Conservation (phyloP, 371 early-diverging fungal genomes). For the Mucor plumbeus region DNA sequence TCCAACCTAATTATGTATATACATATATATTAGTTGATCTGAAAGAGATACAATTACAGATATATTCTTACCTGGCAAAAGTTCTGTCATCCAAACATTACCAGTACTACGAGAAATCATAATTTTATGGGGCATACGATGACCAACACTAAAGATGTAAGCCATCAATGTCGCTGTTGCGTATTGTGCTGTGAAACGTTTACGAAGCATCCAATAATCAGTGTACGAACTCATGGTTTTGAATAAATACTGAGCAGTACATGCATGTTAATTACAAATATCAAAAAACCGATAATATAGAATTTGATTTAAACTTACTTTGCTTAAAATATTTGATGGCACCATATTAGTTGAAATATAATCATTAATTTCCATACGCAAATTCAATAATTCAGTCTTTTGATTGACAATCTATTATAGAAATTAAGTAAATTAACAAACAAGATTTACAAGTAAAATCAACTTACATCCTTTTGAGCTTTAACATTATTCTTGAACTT, state of each 20-base stretch:
- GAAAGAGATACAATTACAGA: neutral
- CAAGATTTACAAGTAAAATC: neutral
- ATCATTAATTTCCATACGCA: conserved; percentile 83
- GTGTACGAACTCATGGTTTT: conserved; percentile 73
- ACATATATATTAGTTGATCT: too few relatives aligned
- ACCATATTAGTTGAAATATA: conserved; percentile 80
- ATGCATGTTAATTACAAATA: neutral
- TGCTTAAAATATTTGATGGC: conserved; percentile 81
- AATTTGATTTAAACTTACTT: conserved; percentile 37
- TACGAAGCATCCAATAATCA: conserved; percentile 92
- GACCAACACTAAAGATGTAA: conserved; percentile 85
- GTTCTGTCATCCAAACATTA: conserved; percentile 81
- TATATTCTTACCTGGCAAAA: conserved; percentile 65
- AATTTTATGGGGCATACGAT: conserved; percentile 88
- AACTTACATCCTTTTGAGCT: conserved; percentile 44
- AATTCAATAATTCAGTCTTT: conserved; percentile 72
- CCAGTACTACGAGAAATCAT: conserved; percentile 84
- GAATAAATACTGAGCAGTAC: conserved; percentile 10
- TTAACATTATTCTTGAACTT: conserved; percentile 60
- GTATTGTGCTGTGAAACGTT: conserved; percentile 90
- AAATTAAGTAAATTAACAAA: too few relatives aligned
- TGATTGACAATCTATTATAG: conserved; percentile 36
- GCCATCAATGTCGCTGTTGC: conserved; percentile 90
- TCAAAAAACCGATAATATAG: neutral
- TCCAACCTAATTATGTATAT: conserved; percentile 34